Conservation (phyloP, 2,329 filamentous ascomycete species). For the Penicillium rolfsii region DNA sequence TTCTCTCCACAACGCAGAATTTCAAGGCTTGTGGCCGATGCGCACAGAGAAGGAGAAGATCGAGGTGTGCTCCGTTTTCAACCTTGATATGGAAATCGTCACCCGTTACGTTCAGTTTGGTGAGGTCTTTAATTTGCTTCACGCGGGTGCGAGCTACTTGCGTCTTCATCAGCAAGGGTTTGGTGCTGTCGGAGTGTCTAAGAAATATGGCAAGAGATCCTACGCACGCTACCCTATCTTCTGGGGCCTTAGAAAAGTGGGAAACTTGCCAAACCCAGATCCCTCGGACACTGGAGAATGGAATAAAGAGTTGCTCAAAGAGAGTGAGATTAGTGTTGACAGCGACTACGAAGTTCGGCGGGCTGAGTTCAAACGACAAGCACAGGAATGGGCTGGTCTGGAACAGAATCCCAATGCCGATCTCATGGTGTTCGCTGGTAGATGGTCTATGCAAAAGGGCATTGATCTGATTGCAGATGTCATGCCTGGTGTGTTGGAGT, state of each 20-base stretch:
- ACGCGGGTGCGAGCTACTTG: slow-evolving; percentile 68
- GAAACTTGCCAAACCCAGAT: slow-evolving; percentile 67
- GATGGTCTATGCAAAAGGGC: slow-evolving; percentile 71
- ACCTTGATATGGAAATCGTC: slow-evolving; percentile 60
- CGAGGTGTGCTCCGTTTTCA: slow-evolving; percentile 68
- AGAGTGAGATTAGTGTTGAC: slow-evolving; percentile 57
- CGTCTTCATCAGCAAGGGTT: slow-evolving; percentile 69
- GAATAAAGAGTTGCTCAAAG: slow-evolving; percentile 57
- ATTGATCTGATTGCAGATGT: slow-evolving; percentile 70
- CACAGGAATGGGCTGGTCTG: slow-evolving; percentile 69
- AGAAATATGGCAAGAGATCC: slow-evolving; percentile 69
- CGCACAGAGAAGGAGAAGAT: slow-evolving; percentile 62
- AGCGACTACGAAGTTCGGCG: slow-evolving; percentile 58
- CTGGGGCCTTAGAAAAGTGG: slow-evolving; percentile 67
- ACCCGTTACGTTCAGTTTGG: slow-evolving; percentile 68
- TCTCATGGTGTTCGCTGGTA: slow-evolving; percentile 69
- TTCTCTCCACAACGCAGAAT: slow-evolving; percentile 70
- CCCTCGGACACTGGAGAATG: slow-evolving; percentile 66
- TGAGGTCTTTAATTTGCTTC: slow-evolving; percentile 69
- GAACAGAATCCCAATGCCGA: slow-evolving; percentile 65
- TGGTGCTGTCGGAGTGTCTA: slow-evolving; percentile 68
- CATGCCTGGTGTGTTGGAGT: slow-evolving; percentile 65
- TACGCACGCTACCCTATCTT: slow-evolving; percentile 70
- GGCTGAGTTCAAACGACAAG: slow-evolving; percentile 60
- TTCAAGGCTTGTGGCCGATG: slow-evolving; percentile 71